phyloP scores from a whole-genome alignment of 495 filamentous ascomycete genomes.

The Penicillium waksmanii region DNA sequence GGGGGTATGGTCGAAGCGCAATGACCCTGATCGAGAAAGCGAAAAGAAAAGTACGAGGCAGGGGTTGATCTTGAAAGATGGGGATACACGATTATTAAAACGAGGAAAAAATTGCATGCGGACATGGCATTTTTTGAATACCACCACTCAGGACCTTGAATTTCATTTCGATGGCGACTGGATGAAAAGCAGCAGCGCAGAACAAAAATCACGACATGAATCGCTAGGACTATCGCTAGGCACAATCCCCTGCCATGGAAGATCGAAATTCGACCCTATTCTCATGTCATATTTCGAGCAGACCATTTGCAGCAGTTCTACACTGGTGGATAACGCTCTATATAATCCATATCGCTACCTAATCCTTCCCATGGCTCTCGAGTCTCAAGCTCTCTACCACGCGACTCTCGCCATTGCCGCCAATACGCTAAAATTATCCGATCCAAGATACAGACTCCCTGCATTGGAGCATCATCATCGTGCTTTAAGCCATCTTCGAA shows the following conservation, averaged over 20 bases:
- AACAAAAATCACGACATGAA: not conserved
- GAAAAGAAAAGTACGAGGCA: not conserved
- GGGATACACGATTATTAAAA: not conserved
- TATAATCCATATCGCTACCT: constrained; percentile 34
- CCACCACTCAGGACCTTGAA: constrained; percentile 25
- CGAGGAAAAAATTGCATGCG: not conserved
- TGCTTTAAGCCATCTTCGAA: constrained; percentile 21
- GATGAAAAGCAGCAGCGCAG: not conserved
- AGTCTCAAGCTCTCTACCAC: constrained; percentile 30
- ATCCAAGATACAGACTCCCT: constrained; percentile 18
- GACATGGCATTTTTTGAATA: constrained; percentile 28
- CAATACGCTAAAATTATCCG: constrained; percentile 25
- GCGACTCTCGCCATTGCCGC: constrained; percentile 30
- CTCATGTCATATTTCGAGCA: constrained; percentile 30
- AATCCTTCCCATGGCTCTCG: constrained; percentile 32
- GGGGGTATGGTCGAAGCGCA: constrained; percentile 30
- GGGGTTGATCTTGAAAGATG: not conserved
- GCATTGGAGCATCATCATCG: constrained; percentile 26
- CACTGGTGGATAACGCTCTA: constrained; percentile 28
- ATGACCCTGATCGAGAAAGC: constrained; percentile 4
- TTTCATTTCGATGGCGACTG: constrained; percentile 22
- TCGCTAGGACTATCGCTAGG: constrained; percentile 11
- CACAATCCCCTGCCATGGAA: constrained; percentile 2
- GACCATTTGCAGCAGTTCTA: constrained; percentile 31
- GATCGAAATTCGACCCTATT: constrained; percentile 20